phyloP scores from a whole-genome alignment of 2,329 filamentous ascomycete species.

The Colletotrichum tabaci region DNA sequence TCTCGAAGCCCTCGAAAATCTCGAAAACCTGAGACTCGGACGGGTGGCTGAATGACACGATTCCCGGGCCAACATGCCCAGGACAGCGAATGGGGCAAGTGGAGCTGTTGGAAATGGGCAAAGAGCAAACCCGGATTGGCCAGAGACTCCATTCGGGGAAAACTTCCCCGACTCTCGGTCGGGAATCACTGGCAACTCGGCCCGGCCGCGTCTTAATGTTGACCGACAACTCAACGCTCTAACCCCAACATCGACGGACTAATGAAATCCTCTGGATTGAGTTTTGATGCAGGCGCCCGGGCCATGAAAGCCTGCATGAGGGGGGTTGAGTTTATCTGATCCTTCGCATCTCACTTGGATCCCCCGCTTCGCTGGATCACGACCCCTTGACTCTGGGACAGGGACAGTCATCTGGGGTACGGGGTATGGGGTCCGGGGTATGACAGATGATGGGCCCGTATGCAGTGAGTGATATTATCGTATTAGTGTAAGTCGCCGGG shows the following conservation, averaged over 20 bases:
- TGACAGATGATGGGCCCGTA: neutral
- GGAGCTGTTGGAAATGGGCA: neutral
- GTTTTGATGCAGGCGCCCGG: neutral
- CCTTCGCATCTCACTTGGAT: conserved; percentile 9
- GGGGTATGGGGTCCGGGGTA: conserved; percentile 2
- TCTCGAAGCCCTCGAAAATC: too few relatives aligned
- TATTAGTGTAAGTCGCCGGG: too few relatives aligned
- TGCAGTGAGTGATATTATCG: neutral
- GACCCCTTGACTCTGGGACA: neutral
- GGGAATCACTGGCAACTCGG: neutral
- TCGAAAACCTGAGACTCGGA: conserved; percentile 6
- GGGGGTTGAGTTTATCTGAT: neutral
- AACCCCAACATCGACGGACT: conserved; percentile 18
- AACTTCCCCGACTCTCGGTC: neutral
- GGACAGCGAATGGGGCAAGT: neutral
- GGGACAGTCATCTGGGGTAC: neutral
- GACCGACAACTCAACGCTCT: neutral
- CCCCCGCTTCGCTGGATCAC: conserved; percentile 7
- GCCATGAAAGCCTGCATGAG: neutral
- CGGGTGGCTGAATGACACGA: conserved; percentile 1
- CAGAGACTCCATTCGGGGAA: neutral
- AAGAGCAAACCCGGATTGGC: conserved; percentile 3
- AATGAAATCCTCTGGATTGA: neutral
- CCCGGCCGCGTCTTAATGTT: neutral
- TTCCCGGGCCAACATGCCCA: neutral